Evolutionary conservation across 257 asterid genomes (phyloP).

Genomic region (Buddleja alternifolia): DNA sequence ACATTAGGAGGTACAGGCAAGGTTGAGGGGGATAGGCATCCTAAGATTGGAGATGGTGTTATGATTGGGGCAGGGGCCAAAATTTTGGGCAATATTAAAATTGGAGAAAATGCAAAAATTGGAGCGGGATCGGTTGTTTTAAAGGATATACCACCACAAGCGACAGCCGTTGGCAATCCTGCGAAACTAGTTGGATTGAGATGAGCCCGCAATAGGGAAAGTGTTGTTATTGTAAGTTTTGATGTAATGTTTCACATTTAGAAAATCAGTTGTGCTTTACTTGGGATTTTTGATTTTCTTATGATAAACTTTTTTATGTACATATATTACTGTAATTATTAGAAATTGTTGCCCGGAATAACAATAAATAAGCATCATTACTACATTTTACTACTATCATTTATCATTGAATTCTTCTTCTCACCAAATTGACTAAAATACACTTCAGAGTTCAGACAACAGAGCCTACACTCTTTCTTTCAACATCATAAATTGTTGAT

Average conservation of each 20-base stretch:
- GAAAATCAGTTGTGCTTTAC: background rate
- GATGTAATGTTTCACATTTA: background rate
- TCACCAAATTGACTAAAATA: no score
- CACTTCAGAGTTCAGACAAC: no score
- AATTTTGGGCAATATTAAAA: conserved; percentile 61
- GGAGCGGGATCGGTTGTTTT: conserved; percentile 79
- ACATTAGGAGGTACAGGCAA: conserved; percentile 92
- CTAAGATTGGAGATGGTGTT: conserved; percentile 79
- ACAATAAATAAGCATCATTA: no score
- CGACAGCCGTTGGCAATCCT: conserved; percentile 82
- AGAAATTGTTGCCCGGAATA: no score
- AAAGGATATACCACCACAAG: conserved; percentile 60
- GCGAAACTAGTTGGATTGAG: conserved; percentile 58
- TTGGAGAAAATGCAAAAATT: conserved; percentile 65
- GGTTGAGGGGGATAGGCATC: conserved; percentile 77
- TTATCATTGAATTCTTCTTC: no score
- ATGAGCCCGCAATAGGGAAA: background rate
- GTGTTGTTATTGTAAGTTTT: background rate
- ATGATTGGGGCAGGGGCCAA: conserved; percentile 78
- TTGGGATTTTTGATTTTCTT: background rate
- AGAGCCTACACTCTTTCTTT: background rate
- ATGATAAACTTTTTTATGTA: background rate
- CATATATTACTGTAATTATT: background rate
- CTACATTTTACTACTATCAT: no score
- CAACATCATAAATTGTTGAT: conserved; percentile 4